Evolutionary conservation across 208 protist species (phyloP).

Genomic region (Crithidia fasciculata): DNA sequence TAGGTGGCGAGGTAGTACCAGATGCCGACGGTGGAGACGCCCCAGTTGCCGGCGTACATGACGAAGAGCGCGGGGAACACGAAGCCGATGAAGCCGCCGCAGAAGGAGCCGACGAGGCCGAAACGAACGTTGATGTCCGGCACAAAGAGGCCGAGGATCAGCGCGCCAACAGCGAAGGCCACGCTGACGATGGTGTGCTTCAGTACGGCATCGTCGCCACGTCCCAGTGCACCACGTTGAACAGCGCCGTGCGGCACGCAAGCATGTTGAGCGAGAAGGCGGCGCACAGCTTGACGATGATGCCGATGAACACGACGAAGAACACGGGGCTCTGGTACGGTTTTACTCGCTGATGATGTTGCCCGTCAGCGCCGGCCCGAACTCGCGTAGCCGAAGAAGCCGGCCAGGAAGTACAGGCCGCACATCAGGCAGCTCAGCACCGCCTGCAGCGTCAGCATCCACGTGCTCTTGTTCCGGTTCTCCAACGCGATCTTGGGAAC

Average conservation of each 20-base stretch:
- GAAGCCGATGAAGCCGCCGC: constrained; percentile 73
- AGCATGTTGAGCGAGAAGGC: constrained; percentile 64
- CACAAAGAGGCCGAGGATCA: constrained; percentile 71
- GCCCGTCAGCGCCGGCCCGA: constrained; percentile 42
- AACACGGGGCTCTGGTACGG: constrained; percentile 52
- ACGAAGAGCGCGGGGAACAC: constrained; percentile 74
- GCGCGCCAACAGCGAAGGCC: constrained; percentile 29
- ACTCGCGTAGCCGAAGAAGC: constrained; percentile 81
- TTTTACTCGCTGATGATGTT: constrained; percentile 64
- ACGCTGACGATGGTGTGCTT: constrained; percentile 48
- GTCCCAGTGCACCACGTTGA: constrained; percentile 50
- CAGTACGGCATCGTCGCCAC: constrained; percentile 62
- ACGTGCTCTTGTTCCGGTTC: constrained; percentile 22
- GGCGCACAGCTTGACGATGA: constrained; percentile 66
- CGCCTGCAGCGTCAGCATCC: constrained; percentile 41
- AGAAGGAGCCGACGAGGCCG: constrained; percentile 66
- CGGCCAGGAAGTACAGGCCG: constrained; percentile 66
- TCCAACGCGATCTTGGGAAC: constrained; percentile 37
- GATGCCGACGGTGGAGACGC: constrained; percentile 42
- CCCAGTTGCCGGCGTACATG: constrained; percentile 70
- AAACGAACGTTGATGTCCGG: constrained; percentile 78
- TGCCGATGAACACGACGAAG: constrained; percentile 66
- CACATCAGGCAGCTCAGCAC: constrained; percentile 23
- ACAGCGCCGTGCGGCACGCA: constrained; percentile 56
- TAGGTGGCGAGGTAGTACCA: constrained; percentile 47